Conservation (phyloP, 2,329 filamentous ascomycete genomes). For the Botryotinia narcissicola region DNA sequence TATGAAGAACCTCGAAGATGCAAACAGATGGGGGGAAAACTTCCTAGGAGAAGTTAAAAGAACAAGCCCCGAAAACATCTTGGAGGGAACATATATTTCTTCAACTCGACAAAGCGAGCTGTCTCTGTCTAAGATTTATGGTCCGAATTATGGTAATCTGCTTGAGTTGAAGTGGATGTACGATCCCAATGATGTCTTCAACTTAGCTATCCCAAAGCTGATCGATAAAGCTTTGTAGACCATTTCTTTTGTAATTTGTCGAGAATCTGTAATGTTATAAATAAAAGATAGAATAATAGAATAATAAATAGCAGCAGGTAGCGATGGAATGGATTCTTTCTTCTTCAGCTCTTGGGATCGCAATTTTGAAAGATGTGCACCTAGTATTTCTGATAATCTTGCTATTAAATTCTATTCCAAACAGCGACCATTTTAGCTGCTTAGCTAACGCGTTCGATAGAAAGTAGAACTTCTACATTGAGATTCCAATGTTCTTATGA, state of each 20-base stretch:
- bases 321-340: neutral
- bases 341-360: neutral
- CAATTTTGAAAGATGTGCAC: neutral
- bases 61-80: constrained; percentile 33
- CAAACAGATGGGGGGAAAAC: constrained; percentile 31
- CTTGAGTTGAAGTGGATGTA: constrained; percentile 38
- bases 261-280: neutral
- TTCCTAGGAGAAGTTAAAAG: constrained; percentile 28
- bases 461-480: neutral
- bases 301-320: neutral
- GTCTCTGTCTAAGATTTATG: constrained; percentile 37
- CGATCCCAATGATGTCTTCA: constrained; percentile 42
- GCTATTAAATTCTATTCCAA: neutral
- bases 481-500: neutral
- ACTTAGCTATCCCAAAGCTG: constrained; percentile 36
- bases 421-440: neutral
- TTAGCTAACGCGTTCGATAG: neutral
- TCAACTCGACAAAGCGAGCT: constrained; percentile 30
- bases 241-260: no score
- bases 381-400: neutral
- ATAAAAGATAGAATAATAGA: neutral
- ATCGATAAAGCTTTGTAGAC: neutral
- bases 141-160: constrained; percentile 30
- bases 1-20: constrained; percentile 30
- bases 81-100: constrained; percentile 39